These are phyloP conservation scores for Gossypium schwendimanii DNA, from an alignment of 441 rosid genomes.

Conservation along the genomic window DNA sequence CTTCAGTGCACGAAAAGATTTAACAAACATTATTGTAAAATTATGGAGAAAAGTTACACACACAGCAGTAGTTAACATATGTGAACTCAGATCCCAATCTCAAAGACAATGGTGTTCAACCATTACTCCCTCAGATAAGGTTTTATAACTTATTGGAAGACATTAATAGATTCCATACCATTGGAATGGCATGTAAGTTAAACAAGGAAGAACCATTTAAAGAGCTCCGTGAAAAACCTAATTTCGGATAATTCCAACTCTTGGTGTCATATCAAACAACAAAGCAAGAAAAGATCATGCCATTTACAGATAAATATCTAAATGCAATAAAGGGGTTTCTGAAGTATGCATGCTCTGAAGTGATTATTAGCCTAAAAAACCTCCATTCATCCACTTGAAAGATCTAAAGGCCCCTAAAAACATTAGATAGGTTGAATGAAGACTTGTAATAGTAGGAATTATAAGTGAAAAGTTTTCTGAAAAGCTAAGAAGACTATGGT, in stretches of 20 bases:
- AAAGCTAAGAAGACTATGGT: not conserved
- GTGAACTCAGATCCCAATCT: not conserved
- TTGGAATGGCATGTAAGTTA: not conserved
- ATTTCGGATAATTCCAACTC: not conserved
- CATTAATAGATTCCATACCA: not conserved
- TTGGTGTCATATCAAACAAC: not conserved
- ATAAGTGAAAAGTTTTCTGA: not conserved
- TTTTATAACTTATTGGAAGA: not conserved
- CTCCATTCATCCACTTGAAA: not conserved
- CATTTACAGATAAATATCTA: not conserved
- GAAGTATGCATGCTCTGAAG: not conserved
- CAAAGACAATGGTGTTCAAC: not conserved
- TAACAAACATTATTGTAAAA: not conserved
- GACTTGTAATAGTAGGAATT: not conserved
- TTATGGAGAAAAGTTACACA: not conserved
- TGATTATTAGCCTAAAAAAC: conserved; percentile 5
- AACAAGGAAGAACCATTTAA: not conserved
- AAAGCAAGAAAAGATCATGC: not conserved
- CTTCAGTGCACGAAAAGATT: not conserved
- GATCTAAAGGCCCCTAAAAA: not conserved
- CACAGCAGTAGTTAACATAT: not conserved
- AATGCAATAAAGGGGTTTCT: not conserved
- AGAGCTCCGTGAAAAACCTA: not conserved
- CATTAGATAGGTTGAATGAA: not conserved
- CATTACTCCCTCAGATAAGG: not conserved